phyloP scores from a whole-genome alignment of 2,329 filamentous ascomycete species.

The Cladophialophora immunda region DNA sequence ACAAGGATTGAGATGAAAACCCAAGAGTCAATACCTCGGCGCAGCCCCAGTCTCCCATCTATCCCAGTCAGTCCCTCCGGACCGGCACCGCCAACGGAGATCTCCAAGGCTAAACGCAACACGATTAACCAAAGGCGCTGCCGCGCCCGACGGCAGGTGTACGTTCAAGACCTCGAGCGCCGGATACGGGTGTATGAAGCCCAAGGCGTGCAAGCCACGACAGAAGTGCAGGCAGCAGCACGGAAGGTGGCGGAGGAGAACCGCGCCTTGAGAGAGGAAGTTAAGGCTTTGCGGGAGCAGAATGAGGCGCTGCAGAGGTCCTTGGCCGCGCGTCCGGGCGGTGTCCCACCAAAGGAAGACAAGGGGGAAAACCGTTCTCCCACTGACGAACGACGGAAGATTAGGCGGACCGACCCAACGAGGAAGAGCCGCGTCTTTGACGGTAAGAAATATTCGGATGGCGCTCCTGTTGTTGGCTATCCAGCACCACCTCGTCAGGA shows the following conservation, averaged over 20 bases:
- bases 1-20: background rate
- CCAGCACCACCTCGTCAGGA: background rate
- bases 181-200: constrained; percentile 70
- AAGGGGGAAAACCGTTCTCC: background rate
- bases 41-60: background rate
- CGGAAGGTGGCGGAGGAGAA: constrained; percentile 76
- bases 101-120: constrained; percentile 58
- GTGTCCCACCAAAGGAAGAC: background rate
- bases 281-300: constrained; percentile 13
- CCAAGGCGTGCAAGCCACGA: constrained; percentile 71
- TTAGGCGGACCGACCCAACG: background rate
- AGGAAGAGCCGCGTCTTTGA: background rate
- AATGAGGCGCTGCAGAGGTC: constrained; percentile 2
- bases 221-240: constrained; percentile 76
- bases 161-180: constrained; percentile 73
- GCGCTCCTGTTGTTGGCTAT: background rate
- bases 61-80: background rate
- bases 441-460: background rate
- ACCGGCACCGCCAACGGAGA: background rate
- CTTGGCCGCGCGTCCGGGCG: background rate
- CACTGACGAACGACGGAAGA: background rate
- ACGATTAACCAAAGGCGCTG: constrained; percentile 80
- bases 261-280: constrained; percentile 57
- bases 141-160: constrained; percentile 77
- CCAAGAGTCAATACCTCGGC: background rate